Base-by-base conservation (phyloP, 179 eudicot genomes). In the Corrigiola litoralis region DNA sequence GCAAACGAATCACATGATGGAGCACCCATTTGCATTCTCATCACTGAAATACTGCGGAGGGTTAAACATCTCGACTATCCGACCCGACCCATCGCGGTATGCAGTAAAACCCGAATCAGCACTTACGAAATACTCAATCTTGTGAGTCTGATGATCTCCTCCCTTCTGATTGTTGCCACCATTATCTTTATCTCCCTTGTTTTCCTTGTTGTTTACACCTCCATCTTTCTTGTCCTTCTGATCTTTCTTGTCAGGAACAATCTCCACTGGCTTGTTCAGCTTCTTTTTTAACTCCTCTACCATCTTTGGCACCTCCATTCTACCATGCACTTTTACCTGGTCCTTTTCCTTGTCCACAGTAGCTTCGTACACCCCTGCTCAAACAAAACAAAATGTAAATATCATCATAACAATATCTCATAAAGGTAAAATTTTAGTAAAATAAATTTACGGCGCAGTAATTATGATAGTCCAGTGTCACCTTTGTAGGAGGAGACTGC, bases 191-290 rank as follows among this genome's bases (percentile, higher is more conserved):
- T 24, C 72, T 2, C 60, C 36, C n/a, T 38, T 28, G 24, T 20
- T 25, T 66, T 32, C 71, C 32, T 18, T 68, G 61, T 8, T 70
- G 0, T 64, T 23, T 70, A 64, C 49, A 5, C 49, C 63, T 0
- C 57, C 65, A 24, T 67, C 75, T 17, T 79, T 74, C 37, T 72
- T 64, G 2, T 78, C 77, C 7, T 66, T 71, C 3, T 71, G 72
- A 0, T 80, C 83, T 46, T 87, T 81, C 86, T 86, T 86, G 10
- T 81, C 81, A 6, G 85, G 88, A 27, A 80, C 72, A 3, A 88
- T 70, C 66, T 91, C 87, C n/a, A 91, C 85, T 0, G 61, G 16
- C 63, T 69, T 77, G 60, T 76, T 84, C 20, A 88, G 55, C 69
- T 75, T 87, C 48, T 75, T 65, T 42, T 54, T 55, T 34, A 91